Evolutionary conservation across 2,329 filamentous ascomycete species (phyloP).

Genomic region (Sporothrix inflata): DNA sequence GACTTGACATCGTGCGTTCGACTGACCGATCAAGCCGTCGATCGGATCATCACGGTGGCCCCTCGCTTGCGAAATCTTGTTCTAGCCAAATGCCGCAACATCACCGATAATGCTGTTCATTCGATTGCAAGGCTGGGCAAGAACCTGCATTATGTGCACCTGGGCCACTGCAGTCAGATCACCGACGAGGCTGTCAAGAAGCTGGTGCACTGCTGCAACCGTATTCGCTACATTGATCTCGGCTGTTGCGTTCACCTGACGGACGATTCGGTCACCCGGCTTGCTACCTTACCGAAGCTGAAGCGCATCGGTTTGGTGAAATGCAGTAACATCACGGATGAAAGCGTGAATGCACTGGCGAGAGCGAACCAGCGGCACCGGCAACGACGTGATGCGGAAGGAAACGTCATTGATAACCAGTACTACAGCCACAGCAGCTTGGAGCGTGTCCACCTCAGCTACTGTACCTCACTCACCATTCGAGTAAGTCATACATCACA

Average conservation of each 20-base stretch:
- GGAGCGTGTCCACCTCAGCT: slow-evolving; percentile 94
- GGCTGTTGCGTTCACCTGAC: slow-evolving; percentile 93
- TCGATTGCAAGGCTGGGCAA: slow-evolving; percentile 89
- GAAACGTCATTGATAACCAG: slow-evolving; percentile 53
- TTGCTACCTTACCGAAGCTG: slow-evolving; percentile 87
- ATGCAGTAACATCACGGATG: slow-evolving; percentile 86
- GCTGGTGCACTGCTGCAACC: slow-evolving; percentile 82
- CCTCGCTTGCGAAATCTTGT: slow-evolving; percentile 91
- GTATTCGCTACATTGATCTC: slow-evolving; percentile 95
- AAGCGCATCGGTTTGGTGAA: slow-evolving; percentile 96
- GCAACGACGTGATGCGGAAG: slow-evolving; percentile 53
- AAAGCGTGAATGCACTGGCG: slow-evolving; percentile 83
- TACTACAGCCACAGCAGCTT: slow-evolving; percentile 67
- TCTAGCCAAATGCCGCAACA: slow-evolving; percentile 88
- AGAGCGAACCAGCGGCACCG: slow-evolving; percentile 63
- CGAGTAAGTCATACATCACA: slow-evolving; percentile 59
- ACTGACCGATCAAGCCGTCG: slow-evolving; percentile 83
- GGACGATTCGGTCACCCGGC: slow-evolving; percentile 82
- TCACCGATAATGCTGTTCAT: slow-evolving; percentile 85
- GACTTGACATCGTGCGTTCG: slow-evolving; percentile 88
- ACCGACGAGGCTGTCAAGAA: slow-evolving; percentile 86
- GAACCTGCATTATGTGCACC: slow-evolving; percentile 94
- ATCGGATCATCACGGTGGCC: slow-evolving; percentile 83
- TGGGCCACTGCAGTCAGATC: slow-evolving; percentile 90
- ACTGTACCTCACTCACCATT: slow-evolving; percentile 83